phyloP scores from a whole-genome alignment of 2,329 filamentous ascomycete species.

The Fusarium caatingaense region DNA sequence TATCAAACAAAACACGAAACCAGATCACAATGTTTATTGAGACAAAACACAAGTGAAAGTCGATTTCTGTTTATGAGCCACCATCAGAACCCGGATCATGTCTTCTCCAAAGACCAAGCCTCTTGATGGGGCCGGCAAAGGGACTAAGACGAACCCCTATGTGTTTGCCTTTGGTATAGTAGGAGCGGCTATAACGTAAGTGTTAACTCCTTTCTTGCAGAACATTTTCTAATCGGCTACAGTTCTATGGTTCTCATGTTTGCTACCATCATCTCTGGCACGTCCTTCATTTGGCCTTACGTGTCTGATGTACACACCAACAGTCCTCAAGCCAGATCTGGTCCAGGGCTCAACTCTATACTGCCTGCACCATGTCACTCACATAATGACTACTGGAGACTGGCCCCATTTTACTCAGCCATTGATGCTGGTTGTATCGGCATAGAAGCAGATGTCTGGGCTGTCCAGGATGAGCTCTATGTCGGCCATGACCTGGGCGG shows the following conservation, averaged over 20 bases:
- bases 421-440: slow-evolving; percentile 69
- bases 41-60: too few relatives aligned
- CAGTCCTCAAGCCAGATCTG: background rate
- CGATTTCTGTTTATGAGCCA: background rate
- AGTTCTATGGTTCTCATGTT: slow-evolving; percentile 28
- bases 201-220: rapidly evolving
- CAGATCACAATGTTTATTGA: background rate
- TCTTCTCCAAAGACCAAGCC: background rate
- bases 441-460: slow-evolving; percentile 78
- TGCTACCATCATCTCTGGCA: slow-evolving; percentile 17
- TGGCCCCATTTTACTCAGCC: slow-evolving; percentile 71
- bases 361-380: slow-evolving; percentile 70
- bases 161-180: slow-evolving; percentile 27
- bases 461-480: slow-evolving; percentile 64
- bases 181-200: slow-evolving; percentile 27
- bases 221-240: background rate
- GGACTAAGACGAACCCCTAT: slow-evolving; percentile 19
- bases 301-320: background rate
- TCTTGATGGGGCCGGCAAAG: background rate
- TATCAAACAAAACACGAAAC: background rate
- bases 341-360: background rate
- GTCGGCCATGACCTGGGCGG: slow-evolving; percentile 71
- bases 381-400: slow-evolving; percentile 78
- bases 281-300: slow-evolving; percentile 22
- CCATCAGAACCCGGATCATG: background rate